Base-by-base conservation (phyloP, 352 stramenopile species). In the Globisporangium cystogenes region DNA sequence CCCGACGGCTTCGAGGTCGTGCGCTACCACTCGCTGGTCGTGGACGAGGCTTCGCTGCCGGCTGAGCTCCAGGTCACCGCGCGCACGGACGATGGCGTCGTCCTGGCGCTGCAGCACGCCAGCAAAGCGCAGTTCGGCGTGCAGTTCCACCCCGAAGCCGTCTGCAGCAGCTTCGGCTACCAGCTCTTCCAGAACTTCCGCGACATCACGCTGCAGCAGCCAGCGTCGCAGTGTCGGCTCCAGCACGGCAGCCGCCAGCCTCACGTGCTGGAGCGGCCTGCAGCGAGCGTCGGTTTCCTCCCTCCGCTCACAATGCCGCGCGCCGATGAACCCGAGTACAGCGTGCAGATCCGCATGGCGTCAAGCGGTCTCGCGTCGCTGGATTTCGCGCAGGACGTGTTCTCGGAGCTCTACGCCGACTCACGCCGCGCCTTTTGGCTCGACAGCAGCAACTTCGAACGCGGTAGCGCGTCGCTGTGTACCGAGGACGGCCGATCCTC, bases 81-180 rank as follows among this genome's bases (percentile, higher is more conserved):
- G 15, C 61, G 74, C 37, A 89, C 81, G 7, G 65, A 77, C 43
- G 78, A 88, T 59, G 67, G 74, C 21, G 73, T 90, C 23, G 75
- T 97, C 47, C 98, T 98, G 93, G 95, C 73, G 7, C 59, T 98
- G 24, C 59, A 76, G 51, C 91, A 98, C 66, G 60, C 63, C 10
- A 54, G 57, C 6, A 84, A 87, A 72, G 87, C 76, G 43, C 92
- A 98, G 60, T 98, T 92, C 64, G 95, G 95, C 47, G 91, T 98
- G 31, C 96, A 99, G 68, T 99, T 99, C 74, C 96, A 99, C 63
- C 96, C 96, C 1, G 96, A 99, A 68, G 94, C 84, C 6, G 93
- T 99, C 48, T 96, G 94, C 59, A 98, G 64, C 37, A 58, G 70
- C 37, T 86, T 81, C 51, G 90, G 90, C 4, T 87, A 86, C 54